These are phyloP conservation scores for Globisporangium perplexum DNA, from an alignment of 352 stramenopile species.

Conservation along the genomic window DNA sequence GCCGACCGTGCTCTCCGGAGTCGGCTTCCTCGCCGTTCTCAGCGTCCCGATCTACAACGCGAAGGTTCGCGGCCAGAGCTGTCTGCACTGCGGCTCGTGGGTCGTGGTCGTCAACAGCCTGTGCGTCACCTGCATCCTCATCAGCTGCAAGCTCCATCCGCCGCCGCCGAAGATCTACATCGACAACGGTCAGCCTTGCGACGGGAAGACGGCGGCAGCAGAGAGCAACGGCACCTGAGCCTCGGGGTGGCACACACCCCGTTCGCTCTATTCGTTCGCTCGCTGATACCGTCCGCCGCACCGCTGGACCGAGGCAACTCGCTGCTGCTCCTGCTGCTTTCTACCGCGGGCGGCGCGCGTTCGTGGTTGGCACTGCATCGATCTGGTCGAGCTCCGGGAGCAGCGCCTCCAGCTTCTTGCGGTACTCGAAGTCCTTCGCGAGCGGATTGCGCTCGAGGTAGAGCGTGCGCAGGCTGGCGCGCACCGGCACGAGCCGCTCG, in stretches of 20 bases:
- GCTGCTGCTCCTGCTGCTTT: too few relatives aligned
- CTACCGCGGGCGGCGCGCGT: constrained; percentile 29
- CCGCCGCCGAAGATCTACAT: constrained; percentile 55
- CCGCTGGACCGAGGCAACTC: too few relatives aligned
- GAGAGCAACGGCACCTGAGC: constrained; percentile 1
- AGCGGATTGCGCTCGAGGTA: constrained; percentile 97
- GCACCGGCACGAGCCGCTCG: constrained; percentile 67
- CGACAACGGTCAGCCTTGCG: constrained; percentile 27
- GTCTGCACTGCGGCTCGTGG: constrained; percentile 66
- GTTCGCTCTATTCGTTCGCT: too few relatives aligned
- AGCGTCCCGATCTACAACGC: constrained; percentile 53
- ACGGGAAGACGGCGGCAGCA: constrained; percentile 12
- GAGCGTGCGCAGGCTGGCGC: constrained; percentile 81
- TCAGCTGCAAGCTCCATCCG: constrained; percentile 43
- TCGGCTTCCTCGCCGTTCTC: constrained; percentile 17
- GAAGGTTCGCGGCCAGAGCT: constrained; percentile 36
- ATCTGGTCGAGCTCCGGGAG: constrained; percentile 93
- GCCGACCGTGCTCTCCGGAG: constrained; percentile 13
- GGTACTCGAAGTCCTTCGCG: constrained; percentile 92
- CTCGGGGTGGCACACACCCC: too few relatives aligned
- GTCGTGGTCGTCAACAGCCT: constrained; percentile 44
- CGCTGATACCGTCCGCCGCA: too few relatives aligned
- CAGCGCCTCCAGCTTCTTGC: constrained; percentile 87
- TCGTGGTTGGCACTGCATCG: constrained; percentile 83
- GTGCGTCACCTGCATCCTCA: constrained; percentile 48